Base-by-base conservation (phyloP, 108 stramenopile genomes). In the Skeletonema potamos region DNA sequence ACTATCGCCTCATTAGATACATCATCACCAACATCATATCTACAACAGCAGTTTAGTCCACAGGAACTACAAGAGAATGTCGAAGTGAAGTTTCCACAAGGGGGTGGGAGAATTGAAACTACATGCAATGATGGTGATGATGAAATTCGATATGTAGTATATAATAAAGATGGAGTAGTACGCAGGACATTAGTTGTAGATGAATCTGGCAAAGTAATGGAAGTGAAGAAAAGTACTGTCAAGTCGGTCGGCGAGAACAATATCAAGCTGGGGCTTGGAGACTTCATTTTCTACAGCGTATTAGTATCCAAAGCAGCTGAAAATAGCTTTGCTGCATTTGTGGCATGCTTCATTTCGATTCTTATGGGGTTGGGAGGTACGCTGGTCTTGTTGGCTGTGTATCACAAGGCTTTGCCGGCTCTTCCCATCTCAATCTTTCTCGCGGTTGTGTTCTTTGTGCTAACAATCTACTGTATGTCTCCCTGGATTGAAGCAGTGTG, bases 221-320 rank as follows among this genome's bases (percentile, higher is more conserved):
- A 84, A 54, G 66, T 63, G 59, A 27, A 64, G 3, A 17, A 30
- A n/a, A 39, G 66, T 28, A n/a, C 48, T 51, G 18, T 6, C 48
- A 51, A 51, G 22, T 24, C 48, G 5, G 48, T 51, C 5, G 77
- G 73, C 26, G 68, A 76, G 12, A 69, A 85, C 66, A 70, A 68
- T n/a, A 87, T 88, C 67, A 81, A 81, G 54, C 60, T 88, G 55
- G 87, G 87, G 3, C 59, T 88, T 3, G 97, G 97, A 0, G 98
- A 99, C 72, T 99, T 99, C 75, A 96, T 99, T 13, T 99, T 99
- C 62, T 99, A 99, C 74, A 88, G 86, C 54, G 89, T 99, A 6
- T 81, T 99, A 56, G 96, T 97, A 27, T 88, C 96, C 59, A 92
- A 94, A 67, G 98, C 98, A 30, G 94, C 96, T 3, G 72, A 86